Evolutionary conservation across 495 filamentous ascomycete species (phyloP).

Genomic region (Chaetomium fimeti): DNA sequence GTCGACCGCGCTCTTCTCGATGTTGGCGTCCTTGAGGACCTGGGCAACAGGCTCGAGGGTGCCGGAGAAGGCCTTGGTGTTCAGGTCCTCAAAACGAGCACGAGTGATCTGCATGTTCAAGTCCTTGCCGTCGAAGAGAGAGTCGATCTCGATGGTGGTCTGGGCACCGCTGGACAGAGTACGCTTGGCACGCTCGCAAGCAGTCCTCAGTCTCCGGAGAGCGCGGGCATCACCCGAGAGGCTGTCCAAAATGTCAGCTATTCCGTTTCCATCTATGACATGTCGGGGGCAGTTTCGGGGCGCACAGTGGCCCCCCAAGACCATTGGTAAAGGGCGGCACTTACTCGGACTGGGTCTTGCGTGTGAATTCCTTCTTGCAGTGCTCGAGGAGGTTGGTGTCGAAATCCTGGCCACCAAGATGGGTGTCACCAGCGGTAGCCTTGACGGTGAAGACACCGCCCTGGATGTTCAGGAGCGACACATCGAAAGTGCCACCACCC

Average conservation of each 20-base stretch:
- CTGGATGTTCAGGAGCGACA: conserved; percentile 96
- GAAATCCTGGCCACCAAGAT: conserved; percentile 98
- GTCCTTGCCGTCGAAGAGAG: conserved; percentile 94
- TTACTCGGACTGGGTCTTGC: conserved; percentile 76
- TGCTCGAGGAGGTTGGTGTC: conserved; percentile 97
- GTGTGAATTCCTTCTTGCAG: conserved; percentile 91
- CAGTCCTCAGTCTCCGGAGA: conserved; percentile 94
- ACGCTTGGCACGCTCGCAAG: conserved; percentile 99
- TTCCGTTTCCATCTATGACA: too few relatives aligned
- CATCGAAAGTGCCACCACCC: conserved; percentile 99
- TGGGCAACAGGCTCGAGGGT: conserved; percentile 98
- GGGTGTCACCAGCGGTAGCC: conserved; percentile 97
- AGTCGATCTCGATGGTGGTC: conserved; percentile 98
- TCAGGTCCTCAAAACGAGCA: conserved; percentile 98
- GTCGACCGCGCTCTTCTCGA: conserved; percentile 92
- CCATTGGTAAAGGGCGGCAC: too few relatives aligned
- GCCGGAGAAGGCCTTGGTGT: conserved; percentile 92
- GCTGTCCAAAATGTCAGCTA: conserved; percentile 1
- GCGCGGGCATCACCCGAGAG: conserved; percentile 89
- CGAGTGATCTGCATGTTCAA: conserved; percentile 99
- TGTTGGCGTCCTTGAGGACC: conserved; percentile 93
- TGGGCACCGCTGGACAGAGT: conserved; percentile 95
- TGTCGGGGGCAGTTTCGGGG: too few relatives aligned
- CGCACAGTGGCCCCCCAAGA: too few relatives aligned
- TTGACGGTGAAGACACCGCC: conserved; percentile 99